Conservation (phyloP, 179 eudicot species). For the Silene coronaria region DNA sequence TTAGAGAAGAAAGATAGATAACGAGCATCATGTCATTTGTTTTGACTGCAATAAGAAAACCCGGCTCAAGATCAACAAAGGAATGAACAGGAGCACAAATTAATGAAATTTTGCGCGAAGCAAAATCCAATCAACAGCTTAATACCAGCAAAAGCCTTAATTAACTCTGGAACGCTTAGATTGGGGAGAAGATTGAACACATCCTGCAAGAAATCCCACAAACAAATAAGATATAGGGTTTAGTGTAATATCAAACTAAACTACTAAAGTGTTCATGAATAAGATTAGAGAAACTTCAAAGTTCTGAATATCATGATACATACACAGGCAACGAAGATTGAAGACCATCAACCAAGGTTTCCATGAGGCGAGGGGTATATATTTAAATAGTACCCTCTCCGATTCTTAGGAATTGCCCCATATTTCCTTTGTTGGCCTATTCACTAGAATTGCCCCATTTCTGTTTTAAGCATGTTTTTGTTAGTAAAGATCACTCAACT, state of each 20-base stretch:
- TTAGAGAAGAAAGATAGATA: constrained; percentile 82
- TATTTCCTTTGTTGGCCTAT: too few species aligned
- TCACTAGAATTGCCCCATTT: too few species aligned
- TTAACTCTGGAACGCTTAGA: constrained; percentile 63
- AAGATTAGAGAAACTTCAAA: background rate
- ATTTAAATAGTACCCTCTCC: background rate
- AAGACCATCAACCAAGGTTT: background rate
- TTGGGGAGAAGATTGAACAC: constrained; percentile 91
- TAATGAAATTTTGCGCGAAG: background rate
- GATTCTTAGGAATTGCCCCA: too few species aligned
- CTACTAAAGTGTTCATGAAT: background rate
- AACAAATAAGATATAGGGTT: background rate
- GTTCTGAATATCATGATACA: background rate
- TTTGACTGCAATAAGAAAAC: constrained; percentile 52
- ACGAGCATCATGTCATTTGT: constrained; percentile 98
- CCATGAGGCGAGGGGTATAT: background rate
- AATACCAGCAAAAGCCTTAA: constrained; percentile 82
- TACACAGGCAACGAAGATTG: background rate
- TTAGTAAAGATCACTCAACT: too few species aligned
- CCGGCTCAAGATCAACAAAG: background rate
- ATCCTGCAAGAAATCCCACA: constrained; percentile 35
- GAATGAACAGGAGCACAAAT: background rate
- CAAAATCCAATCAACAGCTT: background rate
- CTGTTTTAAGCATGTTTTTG: too few species aligned
- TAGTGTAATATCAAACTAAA: background rate